Evolutionary conservation across 257 asterid species (phyloP).

Genomic region (Salvia rosmarinus): DNA sequence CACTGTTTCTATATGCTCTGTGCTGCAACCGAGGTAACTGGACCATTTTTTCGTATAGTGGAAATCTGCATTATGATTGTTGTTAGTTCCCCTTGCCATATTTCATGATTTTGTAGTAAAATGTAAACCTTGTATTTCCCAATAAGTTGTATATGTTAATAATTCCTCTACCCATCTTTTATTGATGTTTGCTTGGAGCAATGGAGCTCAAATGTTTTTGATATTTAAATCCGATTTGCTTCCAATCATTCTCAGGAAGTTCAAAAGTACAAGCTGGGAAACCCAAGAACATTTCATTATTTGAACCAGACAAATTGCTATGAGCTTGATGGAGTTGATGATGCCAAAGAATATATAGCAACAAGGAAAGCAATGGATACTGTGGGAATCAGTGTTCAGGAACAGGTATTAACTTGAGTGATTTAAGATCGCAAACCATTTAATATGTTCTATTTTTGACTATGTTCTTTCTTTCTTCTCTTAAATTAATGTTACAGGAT

Average conservation of each 20-base stretch:
- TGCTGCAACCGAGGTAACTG: slow-evolving; percentile 93
- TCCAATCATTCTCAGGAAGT: slow-evolving; percentile 57
- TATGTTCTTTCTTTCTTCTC: slow-evolving; percentile 19
- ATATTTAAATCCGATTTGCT: slow-evolving; percentile 29
- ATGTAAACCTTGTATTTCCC: not conserved
- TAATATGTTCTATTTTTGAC: slow-evolving; percentile 23
- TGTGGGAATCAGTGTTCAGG: slow-evolving; percentile 88
- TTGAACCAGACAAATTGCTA: slow-evolving; percentile 89
- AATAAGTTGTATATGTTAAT: not conserved
- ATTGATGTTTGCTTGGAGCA: not conserved
- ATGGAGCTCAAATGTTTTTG: not conserved
- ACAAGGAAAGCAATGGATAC: slow-evolving; percentile 98
- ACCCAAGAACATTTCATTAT: slow-evolving; percentile 90
- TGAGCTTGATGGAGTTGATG: slow-evolving; percentile 84
- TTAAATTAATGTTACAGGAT: slow-evolving; percentile 52
- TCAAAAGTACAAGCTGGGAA: slow-evolving; percentile 74
- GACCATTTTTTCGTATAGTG: not conserved
- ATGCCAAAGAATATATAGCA: slow-evolving; percentile 75
- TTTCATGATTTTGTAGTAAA: slow-evolving; percentile 14
- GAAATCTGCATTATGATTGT: slow-evolving; percentile 15
- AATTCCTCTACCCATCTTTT: not conserved
- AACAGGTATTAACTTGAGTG: slow-evolving; percentile 64
- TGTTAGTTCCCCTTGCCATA: slow-evolving; percentile 2
- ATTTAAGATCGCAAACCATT: slow-evolving; percentile 18
- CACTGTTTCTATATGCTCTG: slow-evolving; percentile 99